phyloP scores from a whole-genome alignment of 805 yeast genomes.

The Starmerella bombi region DNA sequence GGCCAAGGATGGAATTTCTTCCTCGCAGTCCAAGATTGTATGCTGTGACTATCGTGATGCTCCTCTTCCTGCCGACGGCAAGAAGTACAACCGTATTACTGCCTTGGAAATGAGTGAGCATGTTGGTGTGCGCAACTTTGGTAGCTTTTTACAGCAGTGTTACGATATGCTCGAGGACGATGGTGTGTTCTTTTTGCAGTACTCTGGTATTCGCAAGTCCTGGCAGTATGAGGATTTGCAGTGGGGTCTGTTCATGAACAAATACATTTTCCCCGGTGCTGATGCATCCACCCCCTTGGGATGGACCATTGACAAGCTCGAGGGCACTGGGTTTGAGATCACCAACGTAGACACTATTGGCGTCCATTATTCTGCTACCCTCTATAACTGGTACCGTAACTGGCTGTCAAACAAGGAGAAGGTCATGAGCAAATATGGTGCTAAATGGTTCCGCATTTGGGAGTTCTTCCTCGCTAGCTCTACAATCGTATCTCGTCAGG shows the following conservation, averaged over 20 bases:
- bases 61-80: conserved; percentile 44
- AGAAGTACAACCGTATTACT: conserved; percentile 66
- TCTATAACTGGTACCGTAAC: conserved; percentile 91
- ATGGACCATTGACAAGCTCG: conserved; percentile 63
- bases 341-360: conserved; percentile 78
- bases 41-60: conserved; percentile 87
- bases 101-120: conserved; percentile 94
- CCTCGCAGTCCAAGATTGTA: conserved; percentile 59
- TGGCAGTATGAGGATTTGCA: conserved; percentile 91
- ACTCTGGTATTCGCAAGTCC: conserved; percentile 77
- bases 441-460: conserved; percentile 88
- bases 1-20: conserved; percentile 50
- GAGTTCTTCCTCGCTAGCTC: conserved; percentile 77
- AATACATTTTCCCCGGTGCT: conserved; percentile 93
- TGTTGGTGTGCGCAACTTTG: conserved; percentile 79
- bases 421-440: conserved; percentile 67
- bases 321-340: conserved; percentile 75
- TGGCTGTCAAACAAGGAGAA: conserved; percentile 76
- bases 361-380: conserved; percentile 80
- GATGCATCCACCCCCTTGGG: conserved; percentile 91
- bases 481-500: conserved; percentile 78
- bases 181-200: conserved; percentile 75
- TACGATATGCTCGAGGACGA: conserved; percentile 83
- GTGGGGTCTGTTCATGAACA: conserved; percentile 95
- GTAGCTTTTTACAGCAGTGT: conserved; percentile 63